Conservation (phyloP, 2,329 filamentous ascomycete genomes). For the Sporothrix protearum region DNA sequence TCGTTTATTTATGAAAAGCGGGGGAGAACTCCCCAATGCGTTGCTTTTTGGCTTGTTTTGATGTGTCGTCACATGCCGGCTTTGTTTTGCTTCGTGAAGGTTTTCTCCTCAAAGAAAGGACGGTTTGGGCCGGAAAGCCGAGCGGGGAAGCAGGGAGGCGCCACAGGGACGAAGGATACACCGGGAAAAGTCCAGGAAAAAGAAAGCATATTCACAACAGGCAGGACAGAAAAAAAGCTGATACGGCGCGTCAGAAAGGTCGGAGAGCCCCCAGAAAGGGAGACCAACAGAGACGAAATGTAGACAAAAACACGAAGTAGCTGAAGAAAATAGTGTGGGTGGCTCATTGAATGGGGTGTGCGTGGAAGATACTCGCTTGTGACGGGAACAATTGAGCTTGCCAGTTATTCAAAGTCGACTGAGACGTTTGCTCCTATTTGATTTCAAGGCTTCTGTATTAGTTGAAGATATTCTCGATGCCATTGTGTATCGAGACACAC, state of each 20-base stretch:
- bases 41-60: neutral
- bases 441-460: neutral
- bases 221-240: neutral
- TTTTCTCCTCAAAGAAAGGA: neutral
- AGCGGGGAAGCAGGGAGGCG: neutral
- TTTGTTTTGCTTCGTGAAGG: neutral
- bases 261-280: neutral
- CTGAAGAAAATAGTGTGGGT: neutral
- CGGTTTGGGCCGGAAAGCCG: conserved; percentile 5
- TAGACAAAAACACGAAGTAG: neutral
- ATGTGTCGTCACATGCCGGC: conserved; percentile 7
- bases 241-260: neutral
- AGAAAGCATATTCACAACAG: neutral
- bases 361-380: conserved; percentile 4
- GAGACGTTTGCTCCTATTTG: neutral
- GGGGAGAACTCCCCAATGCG: neutral
- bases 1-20: neutral
- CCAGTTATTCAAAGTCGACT: neutral
- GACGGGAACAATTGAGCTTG: neutral
- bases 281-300: neutral
- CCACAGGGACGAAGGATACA: neutral
- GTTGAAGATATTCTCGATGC: neutral
- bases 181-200: neutral
- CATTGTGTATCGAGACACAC: neutral
- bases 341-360: neutral